Evolutionary conservation across 768 basidiomycete genomes (phyloP).

Genomic region (Termitomyces sp.): DNA sequence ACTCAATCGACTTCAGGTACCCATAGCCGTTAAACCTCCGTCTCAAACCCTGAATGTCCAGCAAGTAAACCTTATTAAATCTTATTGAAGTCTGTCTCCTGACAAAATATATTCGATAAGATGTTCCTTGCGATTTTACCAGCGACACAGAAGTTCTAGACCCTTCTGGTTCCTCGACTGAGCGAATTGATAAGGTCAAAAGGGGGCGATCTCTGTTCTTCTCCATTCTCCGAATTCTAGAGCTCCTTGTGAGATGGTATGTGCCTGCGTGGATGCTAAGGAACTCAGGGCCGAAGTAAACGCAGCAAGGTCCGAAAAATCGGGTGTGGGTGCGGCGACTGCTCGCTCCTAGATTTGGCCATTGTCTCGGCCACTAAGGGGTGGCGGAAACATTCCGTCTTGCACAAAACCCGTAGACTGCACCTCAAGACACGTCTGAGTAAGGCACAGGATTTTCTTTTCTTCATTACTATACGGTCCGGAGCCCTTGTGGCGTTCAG

Average conservation of each 20-base stretch:
- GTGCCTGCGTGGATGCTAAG: slow-evolving; percentile 18
- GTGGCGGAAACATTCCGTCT: slow-evolving; percentile 14
- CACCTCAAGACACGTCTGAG: slow-evolving; percentile 20
- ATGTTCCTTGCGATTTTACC: slow-evolving; percentile 19
- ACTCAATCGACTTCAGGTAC: neutral
- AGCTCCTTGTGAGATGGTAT: slow-evolving; percentile 22
- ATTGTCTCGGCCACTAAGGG: slow-evolving; percentile 12
- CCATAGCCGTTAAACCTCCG: neutral
- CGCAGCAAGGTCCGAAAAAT: slow-evolving; percentile 19
- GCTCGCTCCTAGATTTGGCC: slow-evolving; percentile 21
- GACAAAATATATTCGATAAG: slow-evolving; percentile 14
- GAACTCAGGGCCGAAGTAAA: slow-evolving; percentile 12
- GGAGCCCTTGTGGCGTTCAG: slow-evolving; percentile 22
- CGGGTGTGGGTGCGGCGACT: slow-evolving; percentile 27
- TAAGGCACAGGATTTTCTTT: slow-evolving; percentile 18
- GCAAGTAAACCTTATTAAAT: slow-evolving; percentile 20
- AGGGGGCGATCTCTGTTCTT: slow-evolving; percentile 12
- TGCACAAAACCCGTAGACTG: slow-evolving; percentile 12
- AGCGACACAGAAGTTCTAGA: slow-evolving; percentile 15
- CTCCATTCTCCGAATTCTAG: slow-evolving; percentile 23
- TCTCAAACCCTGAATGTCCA: slow-evolving; percentile 13
- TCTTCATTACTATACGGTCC: slow-evolving; percentile 15
- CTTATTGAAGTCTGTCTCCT: slow-evolving; percentile 19
- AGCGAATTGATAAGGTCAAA: slow-evolving; percentile 11
- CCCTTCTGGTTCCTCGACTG: slow-evolving; percentile 20